A percentile compares a stretch with the other conserved stretches of the same genome.
Conservation (phyloP, 352 stramenopile species). For the Blastocystis sp. region DNA sequence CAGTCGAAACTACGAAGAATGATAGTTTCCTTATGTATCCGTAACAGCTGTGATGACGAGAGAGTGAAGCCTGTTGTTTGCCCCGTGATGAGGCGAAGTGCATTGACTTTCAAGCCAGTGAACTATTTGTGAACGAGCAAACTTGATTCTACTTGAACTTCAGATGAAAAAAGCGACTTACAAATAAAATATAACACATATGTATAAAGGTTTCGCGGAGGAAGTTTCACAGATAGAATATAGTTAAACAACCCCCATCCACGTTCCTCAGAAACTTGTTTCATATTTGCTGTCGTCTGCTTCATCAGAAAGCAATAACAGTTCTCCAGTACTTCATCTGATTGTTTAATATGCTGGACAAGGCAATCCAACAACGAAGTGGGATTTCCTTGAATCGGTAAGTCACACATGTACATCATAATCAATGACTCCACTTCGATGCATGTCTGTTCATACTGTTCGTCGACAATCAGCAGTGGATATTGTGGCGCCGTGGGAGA, state of each 20-base stretch:
- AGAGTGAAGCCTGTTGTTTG: not conserved
- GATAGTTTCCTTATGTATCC: not conserved
- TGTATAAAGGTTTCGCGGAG: not conserved
- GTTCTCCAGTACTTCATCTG: not conserved
- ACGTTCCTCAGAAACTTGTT: conserved; percentile 3
- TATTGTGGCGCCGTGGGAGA: not conserved
- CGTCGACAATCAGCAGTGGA: not conserved
- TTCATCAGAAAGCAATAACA: conserved; percentile 58
- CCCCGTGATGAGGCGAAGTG: not conserved
- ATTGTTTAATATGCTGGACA: not conserved
- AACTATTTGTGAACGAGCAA: not conserved
- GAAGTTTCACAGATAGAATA: not conserved
- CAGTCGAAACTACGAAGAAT: not conserved
- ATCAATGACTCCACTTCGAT: not conserved
- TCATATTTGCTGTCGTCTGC: conserved; percentile 40
- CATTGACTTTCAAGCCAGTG: not conserved
- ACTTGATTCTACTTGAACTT: not conserved
- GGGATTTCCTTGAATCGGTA: conserved; percentile 15
- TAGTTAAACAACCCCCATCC: conserved; percentile 16
- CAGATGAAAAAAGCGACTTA: not conserved
- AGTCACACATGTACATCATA: conserved; percentile 61
- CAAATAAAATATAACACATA: conserved; percentile 35
- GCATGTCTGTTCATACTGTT: not conserved
- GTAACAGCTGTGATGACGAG: not conserved
- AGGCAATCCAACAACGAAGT: not conserved